Evolutionary conservation across 495 filamentous ascomycete species (phyloP), one percentile per base, ranked within the genome.

Genomic region (Talaromyces thailandensis): DNA sequence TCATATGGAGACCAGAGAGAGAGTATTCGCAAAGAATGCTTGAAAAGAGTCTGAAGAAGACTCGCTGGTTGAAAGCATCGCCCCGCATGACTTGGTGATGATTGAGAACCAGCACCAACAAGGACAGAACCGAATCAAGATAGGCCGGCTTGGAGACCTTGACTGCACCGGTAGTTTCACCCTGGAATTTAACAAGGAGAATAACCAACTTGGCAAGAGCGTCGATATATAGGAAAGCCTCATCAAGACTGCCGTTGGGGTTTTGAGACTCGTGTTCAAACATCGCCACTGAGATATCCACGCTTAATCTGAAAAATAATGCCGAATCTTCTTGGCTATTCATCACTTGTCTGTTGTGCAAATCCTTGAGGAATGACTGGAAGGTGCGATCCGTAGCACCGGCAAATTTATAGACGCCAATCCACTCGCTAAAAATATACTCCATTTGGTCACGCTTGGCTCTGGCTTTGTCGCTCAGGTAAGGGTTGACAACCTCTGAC

Each of bases 351-450:
- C 82, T 80, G 45, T 88, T 80, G 67, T 92, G 86, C 68, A 97
- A 75, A 70, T 97, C 95, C 56, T 87, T 85, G 40, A 98, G 84
- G 74, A 98, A 99, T 2, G 90, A 84, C 7, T 80, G 73, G 58
- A 84, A 79, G 0, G 88, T 81, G 67, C 88, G 90, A 29, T 92
- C 88, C 11, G 84, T 84, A 0, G 86, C 84, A 64, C 84, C 82
- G 9, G 82, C 80, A 56, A 89, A 88, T 71, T 88, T 85, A 77
- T 85, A 92, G 16, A 98, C 81, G 43, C 87, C 84, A 61, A 92
- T 82, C 94, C 94, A 99, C 71, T 98, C 94, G 9, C 88, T 89
- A 70, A 99, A 96, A 48, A 96, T 81, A 68, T 98, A 98, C 67
- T 95, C 89, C 75, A 96, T 84, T 66, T 96, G 93, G 58, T 93